Evolutionary conservation across 768 basidiomycete genomes (phyloP).

Genomic region (Pleurotus tuber-regium): DNA sequence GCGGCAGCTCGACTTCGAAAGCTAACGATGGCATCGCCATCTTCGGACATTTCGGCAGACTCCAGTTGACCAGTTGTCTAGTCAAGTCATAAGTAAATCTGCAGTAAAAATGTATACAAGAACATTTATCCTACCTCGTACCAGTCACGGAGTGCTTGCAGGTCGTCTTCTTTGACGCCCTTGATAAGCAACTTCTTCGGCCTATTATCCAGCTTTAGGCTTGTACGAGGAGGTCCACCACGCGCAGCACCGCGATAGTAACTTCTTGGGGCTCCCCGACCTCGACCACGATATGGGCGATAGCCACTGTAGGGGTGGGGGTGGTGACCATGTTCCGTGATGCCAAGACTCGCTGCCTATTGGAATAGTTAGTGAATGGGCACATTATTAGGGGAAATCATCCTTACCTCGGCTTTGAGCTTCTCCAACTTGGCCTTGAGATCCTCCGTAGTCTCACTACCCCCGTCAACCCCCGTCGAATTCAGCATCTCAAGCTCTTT

Average conservation of each 20-base stretch:
- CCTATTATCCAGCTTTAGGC: slow-evolving; percentile 89
- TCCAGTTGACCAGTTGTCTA: slow-evolving; percentile 75
- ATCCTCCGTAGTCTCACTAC: slow-evolving; percentile 60
- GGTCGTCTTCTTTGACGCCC: slow-evolving; percentile 49
- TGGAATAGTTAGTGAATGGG: background rate
- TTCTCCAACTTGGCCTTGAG: slow-evolving; percentile 72
- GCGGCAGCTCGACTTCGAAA: slow-evolving; percentile 75
- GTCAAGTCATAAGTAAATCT: slow-evolving; percentile 12
- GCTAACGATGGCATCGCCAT: slow-evolving; percentile 58
- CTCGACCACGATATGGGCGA: slow-evolving; percentile 71
- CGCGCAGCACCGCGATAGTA: slow-evolving; percentile 63
- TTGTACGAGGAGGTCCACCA: slow-evolving; percentile 64
- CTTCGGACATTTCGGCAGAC: slow-evolving; percentile 50
- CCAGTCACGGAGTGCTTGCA: slow-evolving; percentile 74
- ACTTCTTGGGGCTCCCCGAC: slow-evolving; percentile 53
- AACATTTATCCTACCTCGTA: slow-evolving; percentile 59
- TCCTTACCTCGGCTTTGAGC: slow-evolving; percentile 74
- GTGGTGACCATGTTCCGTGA: slow-evolving; percentile 48
- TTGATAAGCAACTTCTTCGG: slow-evolving; percentile 79
- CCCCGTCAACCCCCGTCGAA: slow-evolving; percentile 33
- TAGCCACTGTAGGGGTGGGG: slow-evolving; percentile 37
- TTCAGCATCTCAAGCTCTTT: slow-evolving; percentile 78
- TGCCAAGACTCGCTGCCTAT: slow-evolving; percentile 75
- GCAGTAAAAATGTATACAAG: background rate
- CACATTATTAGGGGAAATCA: background rate